Evolutionary conservation across 306 rosid species (phyloP).

Genomic region (Quercus robur): DNA sequence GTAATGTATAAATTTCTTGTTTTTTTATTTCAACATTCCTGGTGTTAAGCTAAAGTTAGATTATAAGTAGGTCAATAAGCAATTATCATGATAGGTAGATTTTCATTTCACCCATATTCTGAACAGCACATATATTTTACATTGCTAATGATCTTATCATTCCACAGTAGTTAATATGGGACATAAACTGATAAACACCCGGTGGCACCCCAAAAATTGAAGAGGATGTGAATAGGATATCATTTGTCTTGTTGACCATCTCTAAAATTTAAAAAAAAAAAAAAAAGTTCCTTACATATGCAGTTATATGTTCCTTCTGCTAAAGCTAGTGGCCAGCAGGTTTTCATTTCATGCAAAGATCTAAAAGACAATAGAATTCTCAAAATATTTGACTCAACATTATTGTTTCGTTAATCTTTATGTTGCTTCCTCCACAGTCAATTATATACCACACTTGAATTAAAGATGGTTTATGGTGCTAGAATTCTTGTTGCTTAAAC

Average conservation of each 20-base stretch:
- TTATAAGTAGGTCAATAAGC: not conserved
- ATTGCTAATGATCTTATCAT: not conserved
- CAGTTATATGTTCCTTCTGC: not conserved
- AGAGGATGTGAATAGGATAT: not conserved
- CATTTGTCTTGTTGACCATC: not conserved
- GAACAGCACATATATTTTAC: not conserved
- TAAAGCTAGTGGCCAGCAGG: not conserved
- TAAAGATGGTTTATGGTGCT: not conserved
- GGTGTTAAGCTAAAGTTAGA: not conserved
- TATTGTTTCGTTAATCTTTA: not conserved
- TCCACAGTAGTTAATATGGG: no score
- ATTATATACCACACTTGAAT: not conserved
- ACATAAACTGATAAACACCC: no score
- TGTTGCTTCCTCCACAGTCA: not conserved
- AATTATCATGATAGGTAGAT: not conserved
- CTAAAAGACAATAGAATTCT: not conserved
- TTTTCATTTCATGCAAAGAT: not conserved
- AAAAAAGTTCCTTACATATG: not conserved
- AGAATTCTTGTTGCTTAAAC: not conserved
- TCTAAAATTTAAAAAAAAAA: not conserved
- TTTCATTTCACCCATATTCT: not conserved
- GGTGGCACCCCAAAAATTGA: not conserved
- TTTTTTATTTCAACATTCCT: not conserved
- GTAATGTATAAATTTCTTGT: slow-evolving; percentile 20
- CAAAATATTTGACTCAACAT: not conserved